Evolutionary conservation across 495 filamentous ascomycete species (phyloP), one percentile per base, ranked within the genome.

Genomic region (Neurospora pannonica): DNA sequence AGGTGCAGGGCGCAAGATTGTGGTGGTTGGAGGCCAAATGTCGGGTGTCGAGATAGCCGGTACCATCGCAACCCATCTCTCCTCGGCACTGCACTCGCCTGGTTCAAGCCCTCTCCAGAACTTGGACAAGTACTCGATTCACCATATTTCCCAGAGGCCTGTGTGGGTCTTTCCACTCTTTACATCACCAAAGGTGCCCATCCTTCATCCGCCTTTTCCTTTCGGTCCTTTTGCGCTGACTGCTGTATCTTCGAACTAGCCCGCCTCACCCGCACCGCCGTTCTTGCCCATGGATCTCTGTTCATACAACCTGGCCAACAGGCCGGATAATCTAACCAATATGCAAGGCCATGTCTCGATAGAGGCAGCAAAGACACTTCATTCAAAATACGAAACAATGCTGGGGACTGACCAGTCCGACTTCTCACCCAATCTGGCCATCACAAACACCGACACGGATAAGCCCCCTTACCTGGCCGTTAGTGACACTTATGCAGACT

Each of bases 11-110:
- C 85, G 88, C n/a, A 92, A 91, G 76, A 88, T 97, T 70, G 86
- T 95, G 4, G 87, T 97, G 17, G 86, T 95, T 10, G 94, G 94
- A 5, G 94, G 94, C 3, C 92, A 92, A 73, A 94, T 97, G 87
- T 95, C 92, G 21, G 93, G 93, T 0, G 87, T 90, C 10, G 94
- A 97, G 83, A 89, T 90, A 48, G 92, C 92, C 8, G 89, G 90
- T 28, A 88, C 89, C 5, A 85, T 94, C 40, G 93, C 93, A 17
- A 84, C 90, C 21, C 88, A 92, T 70, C 80, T 94, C 4, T 93
- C 92, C 1, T 89, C 90, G 28, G 82, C 85, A 0, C 77, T 76
- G 4, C 82, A 90, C 75, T 84, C 86, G 0, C 85, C 88, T 2
- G 79, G 78, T 2, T 72, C 80, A 21, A 81, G 78, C 43, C 70